A percentile compares a stretch with the other conserved stretches of the same genome.
Evolutionary conservation across 805 yeast species (phyloP).

Genomic region (Kodamaea kaohsiungensis): DNA sequence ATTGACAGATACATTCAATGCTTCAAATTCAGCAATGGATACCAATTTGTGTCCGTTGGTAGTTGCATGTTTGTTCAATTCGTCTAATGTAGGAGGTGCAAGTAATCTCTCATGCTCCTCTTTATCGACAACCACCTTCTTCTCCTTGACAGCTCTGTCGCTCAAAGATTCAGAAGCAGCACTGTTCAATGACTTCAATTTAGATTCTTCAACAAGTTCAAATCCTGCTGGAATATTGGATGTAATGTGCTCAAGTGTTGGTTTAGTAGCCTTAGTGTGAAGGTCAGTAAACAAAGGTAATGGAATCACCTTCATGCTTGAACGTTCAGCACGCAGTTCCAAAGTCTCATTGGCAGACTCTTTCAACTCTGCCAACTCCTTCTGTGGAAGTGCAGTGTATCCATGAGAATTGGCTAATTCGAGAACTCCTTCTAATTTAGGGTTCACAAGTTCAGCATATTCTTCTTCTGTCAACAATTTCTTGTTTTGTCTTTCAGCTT

Average conservation of each 20-base stretch:
- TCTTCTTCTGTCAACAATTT: conserved; percentile 21
- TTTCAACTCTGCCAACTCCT: conserved; percentile 8
- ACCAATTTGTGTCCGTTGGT: conserved; percentile 8
- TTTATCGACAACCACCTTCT: conserved; percentile 3
- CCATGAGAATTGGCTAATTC: conserved; percentile 7
- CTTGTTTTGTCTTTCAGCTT: conserved; percentile 17
- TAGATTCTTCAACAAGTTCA: conserved; percentile 1
- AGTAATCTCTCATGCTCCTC: conserved; percentile 1
- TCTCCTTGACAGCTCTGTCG: conserved; percentile 5
- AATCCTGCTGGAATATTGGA: conserved; percentile 11
- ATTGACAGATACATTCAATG: conserved; percentile 8
- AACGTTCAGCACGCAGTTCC: conserved; percentile 10
- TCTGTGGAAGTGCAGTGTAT: conserved; percentile 5
- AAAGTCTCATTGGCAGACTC: conserved; percentile 14
- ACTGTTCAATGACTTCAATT: conserved; percentile 1
- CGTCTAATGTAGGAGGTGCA: conserved; percentile 12
- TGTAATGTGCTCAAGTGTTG: conserved; percentile 22
- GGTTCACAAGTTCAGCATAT: conserved; percentile 16
- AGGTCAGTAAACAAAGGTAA: conserved; percentile 22
- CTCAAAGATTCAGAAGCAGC: conserved; percentile 1
- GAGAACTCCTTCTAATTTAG: conserved; percentile 13
- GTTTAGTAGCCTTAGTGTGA: conserved; percentile 31
- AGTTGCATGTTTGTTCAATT: conserved; percentile 14
- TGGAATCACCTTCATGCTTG: conserved; percentile 9
- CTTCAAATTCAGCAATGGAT: background rate